Evolutionary conservation across 371 early-diverging fungal species (phyloP).

Genomic region (Syncephalastrum monosporum): DNA sequence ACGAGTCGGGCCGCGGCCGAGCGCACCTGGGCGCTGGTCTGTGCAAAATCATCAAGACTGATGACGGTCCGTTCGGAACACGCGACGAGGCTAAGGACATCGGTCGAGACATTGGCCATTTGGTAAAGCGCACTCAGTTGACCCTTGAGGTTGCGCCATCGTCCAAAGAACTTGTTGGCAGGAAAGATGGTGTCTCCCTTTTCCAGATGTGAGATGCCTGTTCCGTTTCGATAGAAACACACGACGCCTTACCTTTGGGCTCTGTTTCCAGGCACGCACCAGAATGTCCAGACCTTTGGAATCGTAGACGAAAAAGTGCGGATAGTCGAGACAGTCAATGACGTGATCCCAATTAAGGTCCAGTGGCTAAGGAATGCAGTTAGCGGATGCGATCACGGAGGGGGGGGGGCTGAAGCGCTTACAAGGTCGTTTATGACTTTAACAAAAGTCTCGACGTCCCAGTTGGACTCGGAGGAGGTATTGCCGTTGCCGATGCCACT

Average conservation of each 20-base stretch:
- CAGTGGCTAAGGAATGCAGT: constrained; percentile 35
- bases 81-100: constrained; percentile 46
- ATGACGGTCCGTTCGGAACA: constrained; percentile 54
- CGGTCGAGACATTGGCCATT: constrained; percentile 58
- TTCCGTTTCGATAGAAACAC: not conserved
- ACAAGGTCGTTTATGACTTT: constrained; percentile 56
- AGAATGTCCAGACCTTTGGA: constrained; percentile 65
- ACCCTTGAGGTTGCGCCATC: constrained; percentile 73
- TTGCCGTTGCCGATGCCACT: constrained; percentile 43
- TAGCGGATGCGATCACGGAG: constrained; percentile 5
- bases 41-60: constrained; percentile 52
- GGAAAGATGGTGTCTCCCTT: constrained; percentile 58
- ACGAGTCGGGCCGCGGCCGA: constrained; percentile 53
- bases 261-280: constrained; percentile 61
- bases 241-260: constrained; percentile 48
- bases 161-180: constrained; percentile 66
- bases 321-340: constrained; percentile 66
- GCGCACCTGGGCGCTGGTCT: constrained; percentile 45
- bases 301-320: constrained; percentile 67
- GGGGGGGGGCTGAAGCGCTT: no score
- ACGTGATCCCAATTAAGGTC: constrained; percentile 67
- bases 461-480: constrained; percentile 37
- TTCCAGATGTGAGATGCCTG: not conserved
- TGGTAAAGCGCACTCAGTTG: constrained; percentile 75
- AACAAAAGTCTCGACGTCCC: constrained; percentile 73